These are phyloP conservation scores for Saksenaea oblongispora DNA, from an alignment of 371 early-diverging fungal genomes.

Conservation along the genomic window DNA sequence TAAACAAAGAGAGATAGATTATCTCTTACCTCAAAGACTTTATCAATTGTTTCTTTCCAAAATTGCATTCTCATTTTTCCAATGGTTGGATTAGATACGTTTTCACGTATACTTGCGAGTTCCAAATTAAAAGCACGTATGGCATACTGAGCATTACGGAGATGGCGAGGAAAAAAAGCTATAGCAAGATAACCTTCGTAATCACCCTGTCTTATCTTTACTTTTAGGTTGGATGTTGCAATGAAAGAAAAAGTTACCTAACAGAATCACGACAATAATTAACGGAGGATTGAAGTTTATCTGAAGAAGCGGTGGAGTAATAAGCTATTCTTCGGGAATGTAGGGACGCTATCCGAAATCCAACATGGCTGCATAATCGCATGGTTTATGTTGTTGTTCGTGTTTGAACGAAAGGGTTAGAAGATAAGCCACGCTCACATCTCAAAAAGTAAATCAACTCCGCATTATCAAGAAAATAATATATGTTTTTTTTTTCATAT, in stretches of 20 bases:
- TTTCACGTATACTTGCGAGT: slow-evolving; percentile 76
- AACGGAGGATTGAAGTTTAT: slow-evolving; percentile 25
- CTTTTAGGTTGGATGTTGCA: not conserved
- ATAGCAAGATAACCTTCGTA: slow-evolving; percentile 77
- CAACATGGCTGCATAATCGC: not conserved
- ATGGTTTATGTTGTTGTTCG: not conserved
- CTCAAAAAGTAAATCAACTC: not conserved
- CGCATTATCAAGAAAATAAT: no score
- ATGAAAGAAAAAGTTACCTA: slow-evolving; percentile 25
- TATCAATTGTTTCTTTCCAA: slow-evolving; percentile 81
- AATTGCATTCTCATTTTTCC: slow-evolving; percentile 83
- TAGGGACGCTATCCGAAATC: not conserved
- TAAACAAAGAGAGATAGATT: not conserved
- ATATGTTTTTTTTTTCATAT: not conserved
- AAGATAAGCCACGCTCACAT: no score
- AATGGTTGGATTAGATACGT: slow-evolving; percentile 66
- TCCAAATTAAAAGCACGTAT: slow-evolving; percentile 90
- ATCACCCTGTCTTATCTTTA: slow-evolving; percentile 56
- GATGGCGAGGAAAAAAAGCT: slow-evolving; percentile 68
- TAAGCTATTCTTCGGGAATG: not conserved
- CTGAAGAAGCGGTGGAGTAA: not conserved
- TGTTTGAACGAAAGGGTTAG: no score
- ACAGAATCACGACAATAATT: slow-evolving; percentile 44
- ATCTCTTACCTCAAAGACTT: slow-evolving; percentile 19
- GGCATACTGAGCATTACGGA: slow-evolving; percentile 72